These are phyloP conservation scores for Ceratopteris richardii DNA, from an alignment of 75 land plant species.

Conservation along the genomic window DNA sequence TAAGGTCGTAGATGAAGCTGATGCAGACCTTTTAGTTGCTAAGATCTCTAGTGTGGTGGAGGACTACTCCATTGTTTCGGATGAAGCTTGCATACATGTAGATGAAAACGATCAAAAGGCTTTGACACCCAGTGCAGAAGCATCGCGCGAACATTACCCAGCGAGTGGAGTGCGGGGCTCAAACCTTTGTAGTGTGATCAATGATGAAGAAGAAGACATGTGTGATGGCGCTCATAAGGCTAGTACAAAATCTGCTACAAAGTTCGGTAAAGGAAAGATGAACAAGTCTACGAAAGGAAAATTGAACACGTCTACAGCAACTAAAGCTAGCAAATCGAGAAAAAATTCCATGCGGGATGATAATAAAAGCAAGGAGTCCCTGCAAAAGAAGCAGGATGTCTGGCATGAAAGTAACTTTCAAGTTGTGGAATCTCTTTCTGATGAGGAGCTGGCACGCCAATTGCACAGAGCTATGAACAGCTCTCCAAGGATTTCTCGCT, in stretches of 20 bases:
- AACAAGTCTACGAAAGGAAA: background rate
- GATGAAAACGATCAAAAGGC: too few species aligned
- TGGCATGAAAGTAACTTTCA: background rate
- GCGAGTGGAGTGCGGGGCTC: too few species aligned
- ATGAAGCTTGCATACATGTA: too few species aligned
- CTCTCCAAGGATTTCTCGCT: slow-evolving; percentile 52
- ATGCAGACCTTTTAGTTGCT: too few species aligned
- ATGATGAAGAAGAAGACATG: background rate
- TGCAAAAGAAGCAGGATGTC: background rate
- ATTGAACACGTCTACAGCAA: background rate
- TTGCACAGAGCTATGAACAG: slow-evolving; percentile 65
- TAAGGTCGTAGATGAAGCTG: too few species aligned
- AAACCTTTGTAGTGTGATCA: background rate
- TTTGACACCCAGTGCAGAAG: too few species aligned
- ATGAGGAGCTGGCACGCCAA: slow-evolving; percentile 53
- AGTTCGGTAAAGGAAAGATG: background rate
- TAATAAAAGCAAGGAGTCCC: slow-evolving; percentile 1
- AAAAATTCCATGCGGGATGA: background rate
- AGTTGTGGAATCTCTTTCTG: slow-evolving; percentile 17
- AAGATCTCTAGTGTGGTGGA: too few species aligned
- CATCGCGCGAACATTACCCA: too few species aligned
- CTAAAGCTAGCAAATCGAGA: background rate
- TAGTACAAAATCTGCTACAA: background rate
- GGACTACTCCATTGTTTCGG: too few species aligned
- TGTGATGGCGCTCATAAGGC: background rate